phyloP scores from a whole-genome alignment of 192 early-diverging fungal species.

The Backusella macrospora region DNA sequence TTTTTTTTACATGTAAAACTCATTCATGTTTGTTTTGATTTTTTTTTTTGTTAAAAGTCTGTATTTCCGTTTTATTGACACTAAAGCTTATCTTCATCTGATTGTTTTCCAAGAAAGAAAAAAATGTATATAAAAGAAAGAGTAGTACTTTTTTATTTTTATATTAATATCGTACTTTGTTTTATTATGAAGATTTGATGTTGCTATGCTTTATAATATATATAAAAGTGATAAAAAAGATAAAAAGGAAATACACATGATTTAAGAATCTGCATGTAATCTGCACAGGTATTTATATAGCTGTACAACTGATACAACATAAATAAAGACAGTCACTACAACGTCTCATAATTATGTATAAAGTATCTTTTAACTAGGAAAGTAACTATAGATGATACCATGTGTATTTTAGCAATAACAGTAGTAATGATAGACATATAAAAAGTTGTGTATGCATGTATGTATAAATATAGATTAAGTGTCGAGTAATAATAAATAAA shows the following conservation, averaged over 20 bases:
- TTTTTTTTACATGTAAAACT: conserved; percentile 3
- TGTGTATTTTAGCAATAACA: background rate
- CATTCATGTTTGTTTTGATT: background rate
- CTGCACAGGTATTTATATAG: background rate
- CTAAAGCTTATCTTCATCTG: background rate
- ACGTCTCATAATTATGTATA: too few relatives aligned
- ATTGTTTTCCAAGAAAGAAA: background rate
- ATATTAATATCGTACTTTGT: background rate
- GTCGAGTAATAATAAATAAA: background rate
- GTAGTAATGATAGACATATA: background rate
- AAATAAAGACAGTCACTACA: too few relatives aligned
- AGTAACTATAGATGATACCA: background rate
- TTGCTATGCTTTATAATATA: too few relatives aligned
- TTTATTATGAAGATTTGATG: background rate
- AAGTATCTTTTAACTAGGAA: background rate
- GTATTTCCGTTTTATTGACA: background rate
- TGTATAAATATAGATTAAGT: too few relatives aligned
- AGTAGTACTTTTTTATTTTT: background rate
- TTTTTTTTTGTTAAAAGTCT: conserved; percentile 6
- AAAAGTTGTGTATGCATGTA: too few relatives aligned
- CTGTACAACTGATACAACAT: background rate
- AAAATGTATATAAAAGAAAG: background rate
- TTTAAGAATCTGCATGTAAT: background rate
- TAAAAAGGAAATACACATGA: background rate
- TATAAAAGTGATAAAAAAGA: too few relatives aligned